Evolutionary conservation across 495 filamentous ascomycete genomes (phyloP), one percentile per base, ranked within the genome.

Genomic region (Penicillium waksmanii): DNA sequence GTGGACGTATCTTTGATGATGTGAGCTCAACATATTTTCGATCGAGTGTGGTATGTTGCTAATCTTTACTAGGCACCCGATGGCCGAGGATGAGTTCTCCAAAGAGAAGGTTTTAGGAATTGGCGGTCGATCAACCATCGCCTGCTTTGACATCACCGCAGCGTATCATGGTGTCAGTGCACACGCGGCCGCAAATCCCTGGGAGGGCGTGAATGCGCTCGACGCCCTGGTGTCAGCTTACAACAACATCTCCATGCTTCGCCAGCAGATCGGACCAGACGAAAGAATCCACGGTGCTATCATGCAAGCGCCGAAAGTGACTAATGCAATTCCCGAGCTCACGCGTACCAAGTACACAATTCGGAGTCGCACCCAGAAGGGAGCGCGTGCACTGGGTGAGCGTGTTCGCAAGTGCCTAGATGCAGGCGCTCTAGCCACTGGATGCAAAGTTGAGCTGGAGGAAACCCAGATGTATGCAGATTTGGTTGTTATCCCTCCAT

Each of bases 1-100:
- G 85, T 87, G 15, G 85, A 89, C 65, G 79, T 89, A 53, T 85
- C 76, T n/a, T 73, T 90, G 38, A 87, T 90, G 71, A 82, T 84
- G 42, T 87, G 85, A 68, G 72, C 57, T n/a, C 19, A 13, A 9
- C 10, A 25, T 1, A 1, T 38, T 17, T 50, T 33, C 13, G 35
- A 18, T n/a, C 31, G 10, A 31, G 11, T 8, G 17, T 23, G 50
- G 43, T 51, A n/a, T 57, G 27, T n/a, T 12, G 3, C 40, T 35
- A 2, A 48, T n/a, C 10, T 38, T 9, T 10, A 6, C 17, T 40
- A 77, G 74, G 38, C 74, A 77, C 51, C 61, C 68, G 13, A 68
- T 67, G 17, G 58, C 67, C 7, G 57, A 67, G 33, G 65, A 67
- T 11, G 48, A 72, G 7, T 74, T 70, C 59, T 65, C 68, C 0